phyloP scores from a whole-genome alignment of 768 basidiomycete species.

The Kockovaella imperatae region DNA sequence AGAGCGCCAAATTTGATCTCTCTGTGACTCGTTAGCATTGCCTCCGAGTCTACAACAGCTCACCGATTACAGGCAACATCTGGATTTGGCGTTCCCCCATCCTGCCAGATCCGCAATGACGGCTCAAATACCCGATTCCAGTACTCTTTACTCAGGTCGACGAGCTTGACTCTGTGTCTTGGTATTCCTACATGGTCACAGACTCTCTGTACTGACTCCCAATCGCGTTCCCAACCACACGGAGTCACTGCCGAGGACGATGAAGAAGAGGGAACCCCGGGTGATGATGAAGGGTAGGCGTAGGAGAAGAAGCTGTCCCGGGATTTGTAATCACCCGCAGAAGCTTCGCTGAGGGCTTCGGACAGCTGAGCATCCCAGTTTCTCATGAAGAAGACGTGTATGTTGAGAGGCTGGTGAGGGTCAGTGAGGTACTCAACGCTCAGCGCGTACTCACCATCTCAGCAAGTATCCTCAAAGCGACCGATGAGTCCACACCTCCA shows the following conservation, averaged over 20 bases:
- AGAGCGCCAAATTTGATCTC: conserved; percentile 88
- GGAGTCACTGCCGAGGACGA: conserved; percentile 49
- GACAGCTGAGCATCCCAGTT: conserved; percentile 59
- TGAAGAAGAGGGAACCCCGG: neutral
- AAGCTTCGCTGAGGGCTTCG: too few relatives aligned
- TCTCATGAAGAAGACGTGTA: conserved; percentile 87
- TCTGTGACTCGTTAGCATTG: conserved; percentile 45
- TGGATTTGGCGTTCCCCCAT: conserved; percentile 79
- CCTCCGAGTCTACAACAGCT: conserved; percentile 7
- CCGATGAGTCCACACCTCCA: conserved; percentile 90
- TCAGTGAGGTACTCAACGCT: neutral
- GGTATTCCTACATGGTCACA: conserved; percentile 55
- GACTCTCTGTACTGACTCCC: conserved; percentile 78
- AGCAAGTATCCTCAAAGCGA: conserved; percentile 67
- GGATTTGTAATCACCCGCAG: neutral
- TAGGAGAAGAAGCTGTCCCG: neutral
- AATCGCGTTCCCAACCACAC: conserved; percentile 94
- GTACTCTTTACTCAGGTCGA: conserved; percentile 83
- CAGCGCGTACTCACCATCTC: conserved; percentile 57
- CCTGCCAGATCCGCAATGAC: conserved; percentile 65
- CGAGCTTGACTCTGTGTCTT: conserved; percentile 9
- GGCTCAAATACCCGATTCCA: conserved; percentile 90
- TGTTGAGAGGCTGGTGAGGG: conserved; percentile 58
- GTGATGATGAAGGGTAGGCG: neutral
- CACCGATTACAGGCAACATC: conserved; percentile 88